Percentiles rank a stretch among this genome's conserved stretches.
Conservation (phyloP, 1,284 basidiomycete species). For the Peniophora sp. region DNA sequence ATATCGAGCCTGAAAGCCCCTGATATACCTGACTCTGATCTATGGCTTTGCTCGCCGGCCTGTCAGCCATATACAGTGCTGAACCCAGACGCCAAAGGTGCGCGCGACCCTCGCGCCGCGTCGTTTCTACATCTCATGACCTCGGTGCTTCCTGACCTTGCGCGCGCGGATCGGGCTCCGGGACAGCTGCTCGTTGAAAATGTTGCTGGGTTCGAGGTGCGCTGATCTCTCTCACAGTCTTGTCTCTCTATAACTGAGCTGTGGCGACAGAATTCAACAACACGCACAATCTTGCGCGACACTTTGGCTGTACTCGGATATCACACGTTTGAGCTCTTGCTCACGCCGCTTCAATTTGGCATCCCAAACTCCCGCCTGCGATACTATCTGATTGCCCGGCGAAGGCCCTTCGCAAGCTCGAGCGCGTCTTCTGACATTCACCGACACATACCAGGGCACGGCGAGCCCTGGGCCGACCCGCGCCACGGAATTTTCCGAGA, state of each 20-base stretch:
- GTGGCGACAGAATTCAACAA: constrained; percentile 47
- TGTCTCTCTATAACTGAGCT: not conserved
- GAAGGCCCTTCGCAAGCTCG: constrained; percentile 28
- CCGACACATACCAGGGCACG: constrained; percentile 44
- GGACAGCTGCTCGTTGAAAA: constrained; percentile 63
- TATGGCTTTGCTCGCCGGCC: constrained; percentile 72
- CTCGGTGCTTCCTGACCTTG: constrained; percentile 56
- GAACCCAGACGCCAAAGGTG: constrained; percentile 62
- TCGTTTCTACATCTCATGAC: constrained; percentile 67
- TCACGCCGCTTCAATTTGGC: constrained; percentile 69
- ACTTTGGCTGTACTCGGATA: constrained; percentile 48
- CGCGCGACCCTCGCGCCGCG: constrained; percentile 61
- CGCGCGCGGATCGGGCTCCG: constrained; percentile 35
- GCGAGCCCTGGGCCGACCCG: constrained; percentile 32
- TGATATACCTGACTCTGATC: constrained; percentile 40
- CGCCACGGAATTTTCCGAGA: constrained; percentile 2
- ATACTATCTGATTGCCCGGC: constrained; percentile 70
- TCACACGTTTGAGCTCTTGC: constrained; percentile 47
- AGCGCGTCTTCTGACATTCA: constrained; percentile 6
- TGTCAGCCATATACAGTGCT: constrained; percentile 78
- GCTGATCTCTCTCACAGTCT: constrained; percentile 10
- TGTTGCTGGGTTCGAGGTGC: constrained; percentile 74
- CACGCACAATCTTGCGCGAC: constrained; percentile 43
- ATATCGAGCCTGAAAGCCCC: constrained; percentile 48
- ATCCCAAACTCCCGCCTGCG: constrained; percentile 73